Evolutionary conservation across 1,139 yeast genomes (phyloP).

Genomic region (Blastobotrys aristatus): DNA sequence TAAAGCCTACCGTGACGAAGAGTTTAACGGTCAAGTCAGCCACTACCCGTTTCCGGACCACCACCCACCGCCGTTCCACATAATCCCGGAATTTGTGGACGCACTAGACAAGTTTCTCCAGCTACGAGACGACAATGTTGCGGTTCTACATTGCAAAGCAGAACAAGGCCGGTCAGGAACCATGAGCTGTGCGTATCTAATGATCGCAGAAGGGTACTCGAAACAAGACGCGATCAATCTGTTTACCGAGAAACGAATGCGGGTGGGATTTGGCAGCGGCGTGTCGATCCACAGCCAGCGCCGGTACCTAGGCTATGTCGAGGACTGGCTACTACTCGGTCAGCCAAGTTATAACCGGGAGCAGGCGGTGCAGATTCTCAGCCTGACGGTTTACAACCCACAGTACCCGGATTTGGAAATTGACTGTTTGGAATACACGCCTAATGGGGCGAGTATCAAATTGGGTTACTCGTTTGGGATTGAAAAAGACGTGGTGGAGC

Average conservation of each 20-base stretch:
- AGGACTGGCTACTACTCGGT: constrained; percentile 31
- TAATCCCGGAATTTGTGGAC: constrained; percentile 43
- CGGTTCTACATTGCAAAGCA: constrained; percentile 79
- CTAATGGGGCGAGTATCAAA: constrained; percentile 19
- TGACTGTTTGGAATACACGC: constrained; percentile 23
- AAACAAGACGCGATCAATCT: constrained; percentile 45
- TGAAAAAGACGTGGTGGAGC: not conserved
- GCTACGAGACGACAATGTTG: constrained; percentile 42
- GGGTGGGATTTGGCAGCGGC: constrained; percentile 54
- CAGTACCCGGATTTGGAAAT: constrained; percentile 28
- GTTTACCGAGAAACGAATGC: constrained; percentile 60
- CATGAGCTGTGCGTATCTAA: constrained; percentile 63
- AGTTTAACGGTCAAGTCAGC: constrained; percentile 33
- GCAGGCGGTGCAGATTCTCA: constrained; percentile 25
- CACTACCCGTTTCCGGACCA: constrained; percentile 70
- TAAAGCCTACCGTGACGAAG: constrained; percentile 43
- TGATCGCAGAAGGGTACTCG: constrained; percentile 40
- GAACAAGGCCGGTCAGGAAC: constrained; percentile 93
- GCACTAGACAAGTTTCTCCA: constrained; percentile 45
- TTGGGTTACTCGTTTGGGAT: constrained; percentile 25
- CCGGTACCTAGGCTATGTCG: constrained; percentile 61
- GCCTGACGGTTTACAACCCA: constrained; percentile 28
- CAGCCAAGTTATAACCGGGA: constrained; percentile 20
- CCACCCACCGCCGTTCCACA: constrained; percentile 60
- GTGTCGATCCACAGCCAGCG: constrained; percentile 68